Evolutionary conservation across 73 alveolate species (phyloP).

Genomic region (Stentor coeruleus): DNA sequence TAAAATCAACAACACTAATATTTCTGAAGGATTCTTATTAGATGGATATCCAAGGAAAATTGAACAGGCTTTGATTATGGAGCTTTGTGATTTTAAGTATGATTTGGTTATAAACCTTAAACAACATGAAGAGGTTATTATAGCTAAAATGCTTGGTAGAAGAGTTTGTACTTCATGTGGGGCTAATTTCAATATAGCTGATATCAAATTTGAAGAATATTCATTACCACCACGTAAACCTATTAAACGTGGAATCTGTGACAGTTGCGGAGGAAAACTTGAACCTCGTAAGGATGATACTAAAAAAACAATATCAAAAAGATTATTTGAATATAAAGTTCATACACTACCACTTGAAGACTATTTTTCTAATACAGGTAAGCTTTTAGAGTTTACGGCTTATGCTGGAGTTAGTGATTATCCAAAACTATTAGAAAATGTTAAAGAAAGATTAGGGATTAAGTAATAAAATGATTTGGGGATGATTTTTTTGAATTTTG

Average conservation of each 20-base stretch:
- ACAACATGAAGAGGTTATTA: slow-evolving; percentile 25
- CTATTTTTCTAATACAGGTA: neutral
- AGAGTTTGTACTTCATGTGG: slow-evolving; percentile 28
- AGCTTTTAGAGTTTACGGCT: neutral
- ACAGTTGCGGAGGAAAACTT: slow-evolving; percentile 19
- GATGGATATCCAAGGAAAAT: slow-evolving; percentile 24
- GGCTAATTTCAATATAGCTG: neutral
- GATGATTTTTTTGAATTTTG: too few relatives aligned
- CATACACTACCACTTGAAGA: slow-evolving; percentile 18
- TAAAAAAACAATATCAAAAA: neutral
- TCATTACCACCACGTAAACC: slow-evolving; percentile 19
- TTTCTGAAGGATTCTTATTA: neutral
- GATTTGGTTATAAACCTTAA: slow-evolving; percentile 11
- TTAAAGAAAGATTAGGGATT: slow-evolving; percentile 18
- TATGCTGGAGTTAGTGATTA: slow-evolving; percentile 23
- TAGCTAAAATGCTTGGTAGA: slow-evolving; percentile 15
- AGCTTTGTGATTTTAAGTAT: slow-evolving; percentile 1
- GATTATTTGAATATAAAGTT: neutral
- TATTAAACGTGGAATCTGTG: slow-evolving; percentile 15
- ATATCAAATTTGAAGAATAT: slow-evolving; percentile 12
- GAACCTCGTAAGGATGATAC: slow-evolving; percentile 16
- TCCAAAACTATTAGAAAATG: slow-evolving; percentile 18
- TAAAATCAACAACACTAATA: neutral
- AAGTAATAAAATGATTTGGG: too few relatives aligned
- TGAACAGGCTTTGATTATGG: slow-evolving; percentile 18